Base-by-base conservation (phyloP, 257 asterid genomes). In the Sherardia arvensis region DNA sequence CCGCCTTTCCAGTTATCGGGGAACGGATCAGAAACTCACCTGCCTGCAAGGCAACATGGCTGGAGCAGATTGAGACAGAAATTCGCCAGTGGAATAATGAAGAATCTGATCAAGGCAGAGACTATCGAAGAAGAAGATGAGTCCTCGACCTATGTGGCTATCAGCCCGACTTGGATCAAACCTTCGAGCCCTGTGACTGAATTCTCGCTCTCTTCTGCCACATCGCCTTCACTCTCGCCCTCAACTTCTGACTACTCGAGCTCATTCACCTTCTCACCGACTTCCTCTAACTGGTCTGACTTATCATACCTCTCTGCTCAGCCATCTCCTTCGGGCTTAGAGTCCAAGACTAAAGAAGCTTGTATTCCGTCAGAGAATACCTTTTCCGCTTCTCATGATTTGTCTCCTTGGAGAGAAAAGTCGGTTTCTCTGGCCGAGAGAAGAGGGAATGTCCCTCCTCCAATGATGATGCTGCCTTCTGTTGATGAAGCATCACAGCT, bases 251-350 rank as follows among this genome's bases (percentile, higher is more conserved):
- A 86, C 71, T 79, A 77, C 72, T 81, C 95, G 22, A 80, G 95
- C 68, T 86, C 94, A 18, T 89, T 87, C 78, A 81, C 87, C 66
- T 81, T 84, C 76, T 89, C 96, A 1, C 99, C 96, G 57, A 82
- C 97, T 7, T 89, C 97, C 22, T 88, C 98, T 72, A 82, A 87
- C 78, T 87, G 86, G 91, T 89, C 96, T 9, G 93, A 92, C 77
- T 71, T 80, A 68, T 78, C 94, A 18, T 78, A 74, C 70, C 69
- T 74, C 30, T 80, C 98, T 29, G 82, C 94, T 65, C 91, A 79
- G 67, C 89, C 90, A 30, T 84, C 96, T 14, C 94, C 88, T 49
- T 70, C 74, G 17, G 72, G 73, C 51, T 40, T 66, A 26, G 88
- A 79, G 59, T 62, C 71, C 5, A 72, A 60, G 29, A 76, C 83